These are phyloP conservation scores for Neurospora tetrasperma DNA, from an alignment of 495 filamentous ascomycete genomes.

Conservation along the genomic window DNA sequence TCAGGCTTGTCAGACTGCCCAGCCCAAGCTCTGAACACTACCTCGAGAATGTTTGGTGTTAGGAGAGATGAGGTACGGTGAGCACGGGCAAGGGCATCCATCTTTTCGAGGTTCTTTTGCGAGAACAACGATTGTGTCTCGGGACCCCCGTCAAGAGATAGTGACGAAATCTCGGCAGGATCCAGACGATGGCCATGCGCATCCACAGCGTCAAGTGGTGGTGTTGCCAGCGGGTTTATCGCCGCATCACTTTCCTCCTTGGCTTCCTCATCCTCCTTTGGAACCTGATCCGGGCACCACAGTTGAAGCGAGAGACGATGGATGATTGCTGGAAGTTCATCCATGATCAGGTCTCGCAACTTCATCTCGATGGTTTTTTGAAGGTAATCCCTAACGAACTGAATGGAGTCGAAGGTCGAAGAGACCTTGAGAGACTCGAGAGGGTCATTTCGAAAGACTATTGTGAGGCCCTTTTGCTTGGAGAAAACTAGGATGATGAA, in stretches of 20 bases:
- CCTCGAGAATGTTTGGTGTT: constrained; percentile 72
- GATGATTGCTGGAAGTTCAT: constrained; percentile 91
- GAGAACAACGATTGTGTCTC: constrained; percentile 80
- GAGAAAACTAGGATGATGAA: constrained; percentile 98
- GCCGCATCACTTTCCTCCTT: constrained; percentile 39
- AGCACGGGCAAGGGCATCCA: constrained; percentile 67
- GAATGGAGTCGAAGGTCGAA: constrained; percentile 96
- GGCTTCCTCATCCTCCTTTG: constrained; percentile 39
- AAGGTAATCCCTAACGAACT: constrained; percentile 92
- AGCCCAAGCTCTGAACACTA: constrained; percentile 86
- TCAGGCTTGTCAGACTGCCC: constrained; percentile 65
- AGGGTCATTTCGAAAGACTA: constrained; percentile 97
- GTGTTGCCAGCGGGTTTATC: constrained; percentile 70
- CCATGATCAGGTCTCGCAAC: constrained; percentile 86
- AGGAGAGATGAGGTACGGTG: constrained; percentile 81
- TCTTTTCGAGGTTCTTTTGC: constrained; percentile 73
- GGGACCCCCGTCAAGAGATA: constrained; percentile 64
- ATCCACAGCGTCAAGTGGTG: constrained; percentile 69
- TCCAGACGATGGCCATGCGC: constrained; percentile 65
- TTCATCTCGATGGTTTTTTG: constrained; percentile 96
- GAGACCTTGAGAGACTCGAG: constrained; percentile 97
- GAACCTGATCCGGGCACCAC: constrained; percentile 79
- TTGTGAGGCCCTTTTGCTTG: constrained; percentile 87
- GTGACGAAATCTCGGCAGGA: constrained; percentile 57
- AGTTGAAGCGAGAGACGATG: constrained; percentile 82